A percentile compares a stretch with the other conserved stretches of the same genome.
Evolutionary conservation across 306 rosid genomes (phyloP).

Genomic region (Gillenia trifoliata): DNA sequence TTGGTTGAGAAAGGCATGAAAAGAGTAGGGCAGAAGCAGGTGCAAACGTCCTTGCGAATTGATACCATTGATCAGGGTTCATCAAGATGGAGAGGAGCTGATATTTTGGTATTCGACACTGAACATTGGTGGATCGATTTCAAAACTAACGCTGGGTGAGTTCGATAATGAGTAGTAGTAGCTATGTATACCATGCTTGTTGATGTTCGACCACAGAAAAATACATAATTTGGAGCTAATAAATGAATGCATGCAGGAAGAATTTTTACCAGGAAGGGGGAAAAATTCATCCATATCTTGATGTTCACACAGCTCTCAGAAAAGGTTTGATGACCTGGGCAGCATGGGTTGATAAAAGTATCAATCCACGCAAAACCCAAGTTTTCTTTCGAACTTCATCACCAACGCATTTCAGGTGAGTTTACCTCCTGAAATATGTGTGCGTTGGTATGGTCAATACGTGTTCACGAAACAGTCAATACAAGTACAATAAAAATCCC

Average conservation of each 20-base stretch:
- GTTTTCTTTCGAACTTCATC: conserved; percentile 84
- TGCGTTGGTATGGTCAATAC: too few relatives aligned
- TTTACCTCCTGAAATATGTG: not conserved
- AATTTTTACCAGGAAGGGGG: conserved; percentile 84
- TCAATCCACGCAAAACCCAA: conserved; percentile 55
- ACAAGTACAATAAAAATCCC: too few relatives aligned
- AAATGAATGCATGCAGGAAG: conserved; percentile 37
- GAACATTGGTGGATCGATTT: conserved; percentile 99
- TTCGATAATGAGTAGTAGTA: not conserved
- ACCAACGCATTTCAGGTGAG: conserved; percentile 96
- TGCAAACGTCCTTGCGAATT: conserved; percentile 55
- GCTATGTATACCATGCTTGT: not conserved
- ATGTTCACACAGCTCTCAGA: conserved; percentile 60
- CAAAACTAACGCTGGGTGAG: conserved; percentile 94
- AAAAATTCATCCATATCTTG: conserved; percentile 67
- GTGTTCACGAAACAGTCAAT: not conserved
- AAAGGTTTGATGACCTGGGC: conserved; percentile 82
- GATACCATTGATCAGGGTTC: conserved; percentile 81
- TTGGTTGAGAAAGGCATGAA: conserved; percentile 84
- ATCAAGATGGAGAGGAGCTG: conserved; percentile 90
- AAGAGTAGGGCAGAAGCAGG: conserved; percentile 65
- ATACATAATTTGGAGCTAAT: conserved; percentile 8
- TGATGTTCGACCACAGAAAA: not conserved
- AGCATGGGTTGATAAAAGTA: conserved; percentile 70
- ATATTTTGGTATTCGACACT: conserved; percentile 80